Evolutionary conservation across 805 yeast genomes (phyloP), one percentile per base, ranked within the genome.

Genomic region (Pichia kluyveri): DNA sequence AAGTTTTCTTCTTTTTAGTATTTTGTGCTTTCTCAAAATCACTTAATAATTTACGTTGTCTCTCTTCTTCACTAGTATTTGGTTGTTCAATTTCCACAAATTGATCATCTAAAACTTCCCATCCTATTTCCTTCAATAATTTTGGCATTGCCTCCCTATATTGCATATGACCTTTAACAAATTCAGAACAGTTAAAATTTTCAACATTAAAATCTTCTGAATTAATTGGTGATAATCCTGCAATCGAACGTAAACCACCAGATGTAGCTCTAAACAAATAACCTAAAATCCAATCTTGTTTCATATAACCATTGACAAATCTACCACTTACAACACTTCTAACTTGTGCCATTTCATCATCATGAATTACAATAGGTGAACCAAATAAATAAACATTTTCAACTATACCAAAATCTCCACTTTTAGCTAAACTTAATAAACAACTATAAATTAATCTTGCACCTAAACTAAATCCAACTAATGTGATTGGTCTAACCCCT

Each of bases 81-180:
- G 96, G 95, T 60, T 91, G 97, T 62, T 90, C 97, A 55, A 93
- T 90, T 65, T 93, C 99, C 18, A 86, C 83, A 61, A 93, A 93
- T 62, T 90, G 96, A 50, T 93, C 99, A 53, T 83, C 79, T 40
- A 89, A 62, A 5, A 93, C 88, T 47, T 86, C 83, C 80, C 95
- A 84, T 5, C 86, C 90, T 39, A 86, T 57, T 44, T 69, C 66
- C 52, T 76, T 75, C 54, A 93, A 62, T 41, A 93, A 72, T 56
- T 79, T 79, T 1, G 99, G 99, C 76, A 93, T 88, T 12, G 88
- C 89, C 52, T 83, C 83, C 69, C 99, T 83, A 67, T 93, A 93
- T n/a, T 85, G 88, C 96, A 93, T 87, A 69, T 93, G 99, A 1
- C 99, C 99, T 51, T 85, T 89, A 5, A 91, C 96, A 46, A 73